Percentiles rank a stretch among this genome's conserved stretches.
Evolutionary conservation across 2,329 filamentous ascomycete genomes (phyloP).

Genomic region (Trichophaea hybrida): DNA sequence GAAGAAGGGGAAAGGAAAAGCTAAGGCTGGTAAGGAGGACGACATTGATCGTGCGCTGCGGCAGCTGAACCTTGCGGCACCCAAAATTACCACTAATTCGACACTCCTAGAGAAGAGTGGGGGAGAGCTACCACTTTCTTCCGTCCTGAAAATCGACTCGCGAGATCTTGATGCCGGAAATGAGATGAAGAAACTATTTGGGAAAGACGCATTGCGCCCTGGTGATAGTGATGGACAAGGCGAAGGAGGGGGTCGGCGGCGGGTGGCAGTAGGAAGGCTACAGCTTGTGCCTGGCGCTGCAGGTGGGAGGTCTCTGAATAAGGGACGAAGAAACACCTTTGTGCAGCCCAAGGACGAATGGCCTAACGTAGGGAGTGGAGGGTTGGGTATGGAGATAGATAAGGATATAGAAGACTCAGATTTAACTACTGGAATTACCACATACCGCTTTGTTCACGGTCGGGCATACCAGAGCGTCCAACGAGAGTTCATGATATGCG

Average conservation of each 20-base stretch:
- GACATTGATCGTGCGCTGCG: slow-evolving; percentile 53
- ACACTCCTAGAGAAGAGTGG: slow-evolving; percentile 27
- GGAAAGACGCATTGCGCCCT: slow-evolving; percentile 43
- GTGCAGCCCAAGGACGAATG: slow-evolving; percentile 77
- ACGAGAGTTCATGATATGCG: slow-evolving; percentile 58
- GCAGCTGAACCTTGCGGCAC: slow-evolving; percentile 38
- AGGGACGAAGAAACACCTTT: slow-evolving; percentile 59
- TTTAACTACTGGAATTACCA: slow-evolving; percentile 34
- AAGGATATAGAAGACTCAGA: slow-evolving; percentile 46
- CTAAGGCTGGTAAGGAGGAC: slow-evolving; percentile 35
- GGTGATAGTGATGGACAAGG: slow-evolving; percentile 38
- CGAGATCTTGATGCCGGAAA: slow-evolving; percentile 72
- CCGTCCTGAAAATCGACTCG: slow-evolving; percentile 48
- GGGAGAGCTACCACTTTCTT: slow-evolving; percentile 34
- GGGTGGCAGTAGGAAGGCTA: slow-evolving; percentile 46
- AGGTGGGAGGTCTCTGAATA: slow-evolving; percentile 39
- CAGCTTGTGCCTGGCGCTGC: slow-evolving; percentile 36
- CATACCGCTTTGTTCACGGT: slow-evolving; percentile 70
- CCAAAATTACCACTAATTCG: slow-evolving; percentile 11
- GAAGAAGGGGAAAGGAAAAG: slow-evolving; percentile 38
- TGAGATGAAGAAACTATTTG: slow-evolving; percentile 73
- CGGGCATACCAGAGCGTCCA: slow-evolving; percentile 60
- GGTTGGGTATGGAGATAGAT: slow-evolving; percentile 63
- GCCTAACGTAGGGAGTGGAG: slow-evolving; percentile 65
- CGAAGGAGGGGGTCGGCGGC: slow-evolving; percentile 27